Percentiles rank a stretch among this genome's conserved stretches.
Evolutionary conservation across 1,139 yeast genomes (phyloP).

Genomic region (Geotrichum fermentans): DNA sequence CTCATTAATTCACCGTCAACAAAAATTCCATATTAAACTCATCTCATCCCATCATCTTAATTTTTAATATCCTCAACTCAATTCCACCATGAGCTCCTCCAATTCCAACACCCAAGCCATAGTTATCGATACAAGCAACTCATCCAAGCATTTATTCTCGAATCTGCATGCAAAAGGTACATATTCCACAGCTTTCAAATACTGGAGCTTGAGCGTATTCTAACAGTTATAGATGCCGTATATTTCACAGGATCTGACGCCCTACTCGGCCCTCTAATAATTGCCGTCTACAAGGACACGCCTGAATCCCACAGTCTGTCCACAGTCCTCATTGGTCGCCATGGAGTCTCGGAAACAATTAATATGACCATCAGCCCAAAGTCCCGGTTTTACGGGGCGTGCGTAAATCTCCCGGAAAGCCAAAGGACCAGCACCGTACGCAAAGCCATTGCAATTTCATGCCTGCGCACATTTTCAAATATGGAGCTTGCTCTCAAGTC

Average conservation of each 20-base stretch:
- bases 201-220: neutral
- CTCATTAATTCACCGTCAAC: neutral
- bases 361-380: conserved; percentile 55
- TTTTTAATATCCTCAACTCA: neutral
- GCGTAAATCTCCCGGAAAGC: conserved; percentile 56
- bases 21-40: too few species aligned
- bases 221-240: conserved; percentile 33
- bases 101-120: conserved; percentile 9
- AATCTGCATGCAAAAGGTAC: conserved; percentile 15
- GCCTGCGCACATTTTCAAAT: conserved; percentile 61
- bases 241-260: conserved; percentile 38
- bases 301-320: conserved; percentile 38
- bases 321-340: conserved; percentile 60
- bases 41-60: too few species aligned
- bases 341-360: conserved; percentile 61
- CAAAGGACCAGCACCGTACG: conserved; percentile 58
- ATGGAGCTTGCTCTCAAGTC: conserved; percentile 37
- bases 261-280: conserved; percentile 36
- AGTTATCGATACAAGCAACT: conserved; percentile 7
- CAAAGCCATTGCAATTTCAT: conserved; percentile 69
- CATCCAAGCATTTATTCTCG: conserved; percentile 8
- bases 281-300: conserved; percentile 31
- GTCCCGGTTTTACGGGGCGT: conserved; percentile 75
- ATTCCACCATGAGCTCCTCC: neutral
- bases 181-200: neutral